phyloP scores from a whole-genome alignment of 2,329 filamentous ascomycete genomes.

The Cercospora beticola region DNA sequence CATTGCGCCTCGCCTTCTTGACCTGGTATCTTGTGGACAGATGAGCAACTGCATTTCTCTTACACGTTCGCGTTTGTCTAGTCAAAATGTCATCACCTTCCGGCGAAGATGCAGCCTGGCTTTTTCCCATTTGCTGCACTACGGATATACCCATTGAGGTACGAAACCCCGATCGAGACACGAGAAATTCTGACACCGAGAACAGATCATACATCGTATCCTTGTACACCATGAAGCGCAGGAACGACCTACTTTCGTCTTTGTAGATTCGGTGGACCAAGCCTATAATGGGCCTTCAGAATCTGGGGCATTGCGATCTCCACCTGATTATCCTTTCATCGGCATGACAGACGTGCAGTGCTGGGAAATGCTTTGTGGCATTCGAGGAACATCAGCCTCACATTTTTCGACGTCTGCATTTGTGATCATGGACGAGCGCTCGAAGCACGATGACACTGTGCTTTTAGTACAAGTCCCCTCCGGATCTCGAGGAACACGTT shows the following conservation, averaged over 20 bases:
- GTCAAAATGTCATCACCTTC: not conserved
- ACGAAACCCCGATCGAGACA: not conserved
- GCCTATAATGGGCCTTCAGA: not conserved
- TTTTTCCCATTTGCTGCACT: not conserved
- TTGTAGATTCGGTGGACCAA: not conserved
- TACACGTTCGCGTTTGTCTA: no score
- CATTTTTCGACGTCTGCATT: not conserved
- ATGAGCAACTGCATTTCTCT: no score
- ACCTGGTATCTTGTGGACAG: not conserved
- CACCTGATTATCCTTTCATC: not conserved
- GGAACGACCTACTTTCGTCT: not conserved
- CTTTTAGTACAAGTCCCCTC: not conserved
- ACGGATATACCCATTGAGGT: not conserved
- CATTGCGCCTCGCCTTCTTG: not conserved
- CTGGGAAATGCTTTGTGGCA: not conserved
- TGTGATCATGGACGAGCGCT: conserved; percentile 1
- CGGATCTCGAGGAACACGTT: not conserved
- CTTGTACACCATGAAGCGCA: not conserved
- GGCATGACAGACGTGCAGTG: not conserved
- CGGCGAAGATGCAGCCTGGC: not conserved
- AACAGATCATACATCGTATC: not conserved
- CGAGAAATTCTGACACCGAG: not conserved
- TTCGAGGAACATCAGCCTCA: not conserved
- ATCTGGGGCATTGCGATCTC: not conserved
- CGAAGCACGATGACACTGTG: not conserved